phyloP scores from a whole-genome alignment of 2,329 filamentous ascomycete species.

The Aureobasidium sp. region DNA sequence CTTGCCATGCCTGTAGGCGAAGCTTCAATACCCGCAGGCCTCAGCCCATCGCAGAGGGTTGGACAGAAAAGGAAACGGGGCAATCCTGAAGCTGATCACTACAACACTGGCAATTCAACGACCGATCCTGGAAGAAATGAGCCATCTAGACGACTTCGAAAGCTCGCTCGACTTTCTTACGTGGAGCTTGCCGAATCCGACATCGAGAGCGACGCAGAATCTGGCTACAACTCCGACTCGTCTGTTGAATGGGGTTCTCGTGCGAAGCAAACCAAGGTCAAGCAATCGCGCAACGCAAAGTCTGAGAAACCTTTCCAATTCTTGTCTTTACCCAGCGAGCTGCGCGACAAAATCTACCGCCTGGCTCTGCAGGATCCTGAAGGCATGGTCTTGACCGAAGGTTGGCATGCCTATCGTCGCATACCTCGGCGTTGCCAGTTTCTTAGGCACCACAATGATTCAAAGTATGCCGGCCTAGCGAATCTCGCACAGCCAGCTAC shows the following conservation, averaged over 20 bases:
- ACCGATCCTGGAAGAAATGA: background rate
- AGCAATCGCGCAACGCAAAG: background rate
- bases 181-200: background rate
- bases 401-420: slow-evolving; percentile 1
- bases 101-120: background rate
- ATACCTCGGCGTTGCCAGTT: background rate
- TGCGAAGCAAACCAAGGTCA: background rate
- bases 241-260: background rate
- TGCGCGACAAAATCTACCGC: slow-evolving; percentile 18
- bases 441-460: too few species aligned
- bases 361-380: background rate
- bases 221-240: background rate
- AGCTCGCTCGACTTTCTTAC: slow-evolving; percentile 1
- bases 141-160: background rate
- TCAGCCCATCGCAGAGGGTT: background rate
- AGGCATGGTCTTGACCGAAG: background rate
- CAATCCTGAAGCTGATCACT: background rate
- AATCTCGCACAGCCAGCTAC: background rate
- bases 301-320: background rate
- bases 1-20: background rate
- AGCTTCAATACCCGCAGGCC: background rate
- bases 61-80: background rate
- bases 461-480: background rate
- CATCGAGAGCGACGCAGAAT: background rate
- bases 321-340: slow-evolving; percentile 13